phyloP scores from a whole-genome alignment of 1,284 basidiomycete genomes.

The Microbotryum lychnidis-dioicae region DNA sequence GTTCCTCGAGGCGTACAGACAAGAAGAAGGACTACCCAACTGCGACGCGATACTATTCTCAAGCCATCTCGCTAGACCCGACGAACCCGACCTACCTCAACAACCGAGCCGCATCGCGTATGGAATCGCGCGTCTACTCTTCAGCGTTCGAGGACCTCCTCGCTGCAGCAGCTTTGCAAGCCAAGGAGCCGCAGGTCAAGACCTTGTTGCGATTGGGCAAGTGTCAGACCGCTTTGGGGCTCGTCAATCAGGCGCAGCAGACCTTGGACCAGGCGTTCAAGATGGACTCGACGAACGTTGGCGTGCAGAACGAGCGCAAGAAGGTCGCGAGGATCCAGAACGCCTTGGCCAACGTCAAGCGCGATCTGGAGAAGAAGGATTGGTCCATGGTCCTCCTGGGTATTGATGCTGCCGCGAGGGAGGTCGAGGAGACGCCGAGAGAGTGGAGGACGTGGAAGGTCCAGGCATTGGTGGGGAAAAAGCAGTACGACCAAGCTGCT shows the following conservation, averaged over 20 bases:
- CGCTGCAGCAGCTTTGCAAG: conserved; percentile 58
- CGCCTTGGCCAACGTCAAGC: conserved; percentile 58
- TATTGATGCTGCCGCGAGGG: conserved; percentile 50
- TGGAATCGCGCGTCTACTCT: conserved; percentile 67
- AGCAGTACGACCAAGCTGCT: conserved; percentile 60
- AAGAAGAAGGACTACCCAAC: conserved; percentile 26
- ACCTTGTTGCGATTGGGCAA: conserved; percentile 68
- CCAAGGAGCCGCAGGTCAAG: conserved; percentile 46
- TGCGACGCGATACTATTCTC: conserved; percentile 68
- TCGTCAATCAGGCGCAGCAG: conserved; percentile 48
- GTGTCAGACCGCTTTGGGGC: conserved; percentile 68
- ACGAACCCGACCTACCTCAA: conserved; percentile 66
- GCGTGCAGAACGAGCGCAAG: conserved; percentile 55
- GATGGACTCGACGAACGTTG: conserved; percentile 51
- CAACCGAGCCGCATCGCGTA: conserved; percentile 78
- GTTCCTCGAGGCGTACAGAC: neutral
- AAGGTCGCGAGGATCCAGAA: conserved; percentile 57
- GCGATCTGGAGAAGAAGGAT: conserved; percentile 51
- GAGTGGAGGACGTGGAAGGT: conserved; percentile 73
- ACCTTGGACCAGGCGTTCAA: conserved; percentile 41
- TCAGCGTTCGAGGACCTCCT: conserved; percentile 70
- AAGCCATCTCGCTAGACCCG: conserved; percentile 63
- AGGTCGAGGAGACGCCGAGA: conserved; percentile 60
- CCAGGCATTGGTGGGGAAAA: conserved; percentile 62
- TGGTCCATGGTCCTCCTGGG: conserved; percentile 40